Conservation (phyloP, 257 asterid species). For the Ophiorrhiza pumila region DNA sequence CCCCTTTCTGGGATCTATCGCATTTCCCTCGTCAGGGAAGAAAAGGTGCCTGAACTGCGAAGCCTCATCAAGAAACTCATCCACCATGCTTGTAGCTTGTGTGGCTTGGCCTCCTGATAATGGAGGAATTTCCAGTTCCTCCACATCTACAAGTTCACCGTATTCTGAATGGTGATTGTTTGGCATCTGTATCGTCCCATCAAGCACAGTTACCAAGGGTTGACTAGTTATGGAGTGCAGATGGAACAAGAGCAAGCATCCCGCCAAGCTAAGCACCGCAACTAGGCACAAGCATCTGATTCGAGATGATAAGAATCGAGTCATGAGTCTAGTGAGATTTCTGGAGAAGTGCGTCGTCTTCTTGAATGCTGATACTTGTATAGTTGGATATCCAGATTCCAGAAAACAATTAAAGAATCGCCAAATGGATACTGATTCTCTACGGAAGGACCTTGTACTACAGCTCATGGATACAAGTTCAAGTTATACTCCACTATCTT, state of each 20-base stretch:
- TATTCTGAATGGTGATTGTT: background rate
- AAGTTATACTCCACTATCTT: too few relatives aligned
- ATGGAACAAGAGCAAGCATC: conserved; percentile 22
- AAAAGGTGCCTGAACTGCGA: conserved; percentile 34
- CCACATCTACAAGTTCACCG: conserved; percentile 22
- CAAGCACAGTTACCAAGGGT: background rate
- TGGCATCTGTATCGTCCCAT: conserved; percentile 9
- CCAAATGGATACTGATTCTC: background rate
- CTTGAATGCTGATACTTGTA: background rate
- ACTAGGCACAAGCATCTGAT: conserved; percentile 21
- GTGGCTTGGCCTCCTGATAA: conserved; percentile 7
- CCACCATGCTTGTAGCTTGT: conserved; percentile 18
- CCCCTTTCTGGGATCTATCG: conserved; percentile 42
- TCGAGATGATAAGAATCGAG: conserved; percentile 17
- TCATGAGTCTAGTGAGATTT: conserved; percentile 6
- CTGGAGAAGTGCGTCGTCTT: background rate
- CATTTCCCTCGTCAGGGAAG: conserved; percentile 39
- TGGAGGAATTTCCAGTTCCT: conserved; percentile 24
- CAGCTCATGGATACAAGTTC: too few relatives aligned
- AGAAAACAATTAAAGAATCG: background rate
- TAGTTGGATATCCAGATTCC: background rate
- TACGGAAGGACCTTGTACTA: background rate
- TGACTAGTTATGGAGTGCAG: conserved; percentile 14
- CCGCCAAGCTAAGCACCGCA: conserved; percentile 22
- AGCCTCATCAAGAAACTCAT: conserved; percentile 34